Evolutionary conservation across 441 rosid genomes (phyloP).

Genomic region (Theobroma grandiflorum): DNA sequence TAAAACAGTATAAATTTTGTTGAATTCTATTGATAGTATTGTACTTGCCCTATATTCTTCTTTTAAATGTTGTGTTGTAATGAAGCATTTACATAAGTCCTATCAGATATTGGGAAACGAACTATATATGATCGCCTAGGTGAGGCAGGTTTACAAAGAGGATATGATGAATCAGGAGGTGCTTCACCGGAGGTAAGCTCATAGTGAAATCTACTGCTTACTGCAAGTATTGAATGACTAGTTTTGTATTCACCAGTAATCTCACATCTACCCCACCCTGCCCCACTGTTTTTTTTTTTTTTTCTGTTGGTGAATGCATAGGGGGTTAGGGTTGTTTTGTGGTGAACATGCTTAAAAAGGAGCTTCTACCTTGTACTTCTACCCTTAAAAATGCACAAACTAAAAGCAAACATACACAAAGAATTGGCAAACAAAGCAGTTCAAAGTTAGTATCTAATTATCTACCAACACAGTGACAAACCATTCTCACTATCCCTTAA

Average conservation of each 20-base stretch:
- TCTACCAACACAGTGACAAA: not conserved
- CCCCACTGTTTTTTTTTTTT: not conserved
- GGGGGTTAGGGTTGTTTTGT: not conserved
- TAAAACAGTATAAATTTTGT: not conserved
- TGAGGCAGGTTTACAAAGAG: constrained; percentile 76
- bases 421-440: not conserved
- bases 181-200: constrained; percentile 62
- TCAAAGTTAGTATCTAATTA: not conserved
- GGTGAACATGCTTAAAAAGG: not conserved
- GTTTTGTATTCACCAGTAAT: constrained; percentile 1
- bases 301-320: not conserved
- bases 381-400: not conserved
- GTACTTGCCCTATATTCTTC: constrained; percentile 1
- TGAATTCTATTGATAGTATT: constrained; percentile 7
- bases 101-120: constrained; percentile 94
- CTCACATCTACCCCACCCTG: not conserved
- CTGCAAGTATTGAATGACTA: not conserved
- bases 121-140: constrained; percentile 86
- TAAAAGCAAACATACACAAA: not conserved
- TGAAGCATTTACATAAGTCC: constrained; percentile 69
- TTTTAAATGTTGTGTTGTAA: constrained; percentile 36
- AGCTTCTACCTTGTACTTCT: not conserved
- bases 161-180: constrained; percentile 57
- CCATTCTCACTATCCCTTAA: not conserved
- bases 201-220: constrained; percentile 21